Evolutionary conservation across 2,329 filamentous ascomycete species (phyloP).

Genomic region (Alternaria sp.): DNA sequence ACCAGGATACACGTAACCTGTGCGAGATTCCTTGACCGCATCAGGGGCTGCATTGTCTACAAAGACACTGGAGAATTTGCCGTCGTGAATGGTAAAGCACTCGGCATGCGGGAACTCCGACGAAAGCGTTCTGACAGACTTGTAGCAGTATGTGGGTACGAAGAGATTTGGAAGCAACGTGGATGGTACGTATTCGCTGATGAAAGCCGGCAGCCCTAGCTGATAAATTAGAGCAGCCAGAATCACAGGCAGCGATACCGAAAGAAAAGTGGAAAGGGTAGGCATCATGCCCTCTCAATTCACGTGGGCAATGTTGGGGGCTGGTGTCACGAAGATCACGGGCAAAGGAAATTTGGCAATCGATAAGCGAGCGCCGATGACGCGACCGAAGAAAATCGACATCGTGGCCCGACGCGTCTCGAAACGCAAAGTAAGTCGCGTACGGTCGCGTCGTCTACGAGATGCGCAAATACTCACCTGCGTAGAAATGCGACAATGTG

Average conservation of each 20-base stretch:
- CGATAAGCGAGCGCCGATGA: constrained; percentile 13
- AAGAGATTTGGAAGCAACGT: constrained; percentile 34
- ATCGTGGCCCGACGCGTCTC: neutral
- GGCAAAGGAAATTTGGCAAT: neutral
- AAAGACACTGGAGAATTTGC: constrained; percentile 54
- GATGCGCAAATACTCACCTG: neutral
- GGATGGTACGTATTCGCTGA: constrained; percentile 24
- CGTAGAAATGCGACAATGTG: neutral
- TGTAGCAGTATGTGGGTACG: constrained; percentile 52
- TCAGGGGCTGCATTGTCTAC: constrained; percentile 32
- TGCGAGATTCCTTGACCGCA: constrained; percentile 21
- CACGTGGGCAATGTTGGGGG: neutral
- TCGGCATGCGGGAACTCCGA: constrained; percentile 45
- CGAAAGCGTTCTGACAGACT: constrained; percentile 54
- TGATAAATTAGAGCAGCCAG: constrained; percentile 40
- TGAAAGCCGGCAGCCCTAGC: constrained; percentile 24
- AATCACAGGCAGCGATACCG: constrained; percentile 32
- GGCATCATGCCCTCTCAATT: constrained; percentile 25
- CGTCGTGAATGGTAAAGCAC: constrained; percentile 64
- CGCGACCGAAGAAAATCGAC: neutral
- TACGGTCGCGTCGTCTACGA: neutral
- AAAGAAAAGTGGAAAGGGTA: constrained; percentile 26
- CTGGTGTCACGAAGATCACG: neutral
- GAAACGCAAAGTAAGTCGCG: neutral
- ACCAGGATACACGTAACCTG: constrained; percentile 68